These are phyloP conservation scores for Penicillium digitatum DNA, from an alignment of 2,329 filamentous ascomycete species.

Conservation along the genomic window DNA sequence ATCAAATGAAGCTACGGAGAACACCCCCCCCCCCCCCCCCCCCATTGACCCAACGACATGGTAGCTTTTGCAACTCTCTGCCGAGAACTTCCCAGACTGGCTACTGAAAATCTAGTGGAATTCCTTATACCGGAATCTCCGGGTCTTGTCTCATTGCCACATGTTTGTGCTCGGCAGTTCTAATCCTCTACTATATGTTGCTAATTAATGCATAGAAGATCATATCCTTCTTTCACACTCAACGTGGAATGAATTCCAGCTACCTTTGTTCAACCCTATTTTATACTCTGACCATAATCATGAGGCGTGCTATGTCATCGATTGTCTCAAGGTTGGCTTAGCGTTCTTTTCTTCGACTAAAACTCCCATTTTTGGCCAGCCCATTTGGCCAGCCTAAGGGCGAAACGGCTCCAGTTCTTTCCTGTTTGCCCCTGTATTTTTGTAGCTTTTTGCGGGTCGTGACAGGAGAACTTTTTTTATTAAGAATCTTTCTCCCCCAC, in stretches of 20 bases:
- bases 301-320: neutral
- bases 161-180: neutral
- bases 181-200: neutral
- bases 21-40: neutral
- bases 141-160: neutral
- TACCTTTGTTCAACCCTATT: neutral
- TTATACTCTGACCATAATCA: neutral
- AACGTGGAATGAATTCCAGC: neutral
- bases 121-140: neutral
- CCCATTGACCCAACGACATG: neutral
- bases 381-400: neutral
- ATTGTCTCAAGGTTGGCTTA: neutral
- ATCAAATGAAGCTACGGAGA: neutral
- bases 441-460: neutral
- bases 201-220: no score
- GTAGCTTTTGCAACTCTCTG: neutral
- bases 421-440: neutral
- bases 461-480: neutral
- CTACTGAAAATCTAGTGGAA: neutral
- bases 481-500: slow-evolving; percentile 6
- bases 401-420: neutral
- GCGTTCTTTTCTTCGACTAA: neutral
- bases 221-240: neutral
- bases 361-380: neutral
- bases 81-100: neutral